Conservation (phyloP, 2,329 filamentous ascomycete species). For the Kalmusia sp. region DNA sequence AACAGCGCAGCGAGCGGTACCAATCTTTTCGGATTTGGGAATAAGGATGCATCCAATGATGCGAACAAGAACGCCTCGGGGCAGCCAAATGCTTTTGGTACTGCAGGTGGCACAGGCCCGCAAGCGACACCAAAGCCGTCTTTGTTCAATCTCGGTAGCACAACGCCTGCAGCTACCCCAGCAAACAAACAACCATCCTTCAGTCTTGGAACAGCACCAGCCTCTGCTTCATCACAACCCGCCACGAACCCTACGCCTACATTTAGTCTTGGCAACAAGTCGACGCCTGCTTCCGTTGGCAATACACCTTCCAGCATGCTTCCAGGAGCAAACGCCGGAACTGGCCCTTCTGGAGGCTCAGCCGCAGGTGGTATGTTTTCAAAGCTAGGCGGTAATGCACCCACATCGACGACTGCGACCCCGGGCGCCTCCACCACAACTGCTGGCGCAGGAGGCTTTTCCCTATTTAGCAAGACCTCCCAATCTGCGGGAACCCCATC, state of each 20-base stretch:
- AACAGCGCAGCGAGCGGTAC: conserved; percentile 26
- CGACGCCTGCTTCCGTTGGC: conserved; percentile 29
- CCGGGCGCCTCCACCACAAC: not conserved
- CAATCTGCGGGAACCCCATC: conserved; percentile 19
- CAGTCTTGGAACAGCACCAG: conserved; percentile 33
- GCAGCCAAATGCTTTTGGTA: conserved; percentile 32
- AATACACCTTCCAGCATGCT: conserved; percentile 30
- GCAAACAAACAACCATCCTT: conserved; percentile 39
- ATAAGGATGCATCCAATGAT: conserved; percentile 35
- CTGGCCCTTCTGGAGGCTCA: conserved; percentile 16
- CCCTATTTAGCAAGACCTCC: conserved; percentile 26
- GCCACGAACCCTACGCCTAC: conserved; percentile 20
- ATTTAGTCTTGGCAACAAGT: conserved; percentile 29
- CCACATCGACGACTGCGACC: not conserved
- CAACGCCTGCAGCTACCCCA: conserved; percentile 37
- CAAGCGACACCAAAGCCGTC: conserved; percentile 42
- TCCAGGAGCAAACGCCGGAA: conserved; percentile 16
- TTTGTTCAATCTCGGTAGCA: conserved; percentile 36
- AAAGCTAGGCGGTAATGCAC: not conserved
- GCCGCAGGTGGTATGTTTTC: conserved; percentile 23
- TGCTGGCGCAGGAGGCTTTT: not conserved
- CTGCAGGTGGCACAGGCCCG: conserved; percentile 32
- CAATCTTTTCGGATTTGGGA: conserved; percentile 28
- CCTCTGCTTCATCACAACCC: conserved; percentile 31
- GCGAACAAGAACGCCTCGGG: conserved; percentile 38